Evolutionary conservation across 2,329 filamentous ascomycete species (phyloP).

Genomic region (Xylariaceae sp.): DNA sequence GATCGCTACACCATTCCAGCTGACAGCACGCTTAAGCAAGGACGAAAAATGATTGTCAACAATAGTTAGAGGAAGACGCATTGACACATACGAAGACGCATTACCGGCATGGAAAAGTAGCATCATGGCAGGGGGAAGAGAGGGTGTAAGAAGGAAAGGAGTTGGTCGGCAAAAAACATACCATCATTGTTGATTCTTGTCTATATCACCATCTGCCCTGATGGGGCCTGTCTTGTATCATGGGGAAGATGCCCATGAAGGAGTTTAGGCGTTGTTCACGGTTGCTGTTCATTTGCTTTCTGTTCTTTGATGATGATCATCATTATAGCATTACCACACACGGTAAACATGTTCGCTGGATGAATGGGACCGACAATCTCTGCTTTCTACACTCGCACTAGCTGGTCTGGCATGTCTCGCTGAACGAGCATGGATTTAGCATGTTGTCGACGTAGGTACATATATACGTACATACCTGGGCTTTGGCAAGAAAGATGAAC

Average conservation of each 20-base stretch:
- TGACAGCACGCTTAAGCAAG: constrained; percentile 5
- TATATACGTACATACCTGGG: constrained; percentile 10
- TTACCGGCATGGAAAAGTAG: constrained; percentile 30
- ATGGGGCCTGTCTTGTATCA: constrained; percentile 20
- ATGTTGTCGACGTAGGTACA: constrained; percentile 5
- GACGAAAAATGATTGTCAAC: constrained; percentile 19
- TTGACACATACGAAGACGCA: constrained; percentile 30
- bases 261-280: constrained; percentile 18
- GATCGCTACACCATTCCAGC: constrained; percentile 14
- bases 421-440: background rate
- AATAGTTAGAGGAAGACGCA: constrained; percentile 22
- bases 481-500: background rate
- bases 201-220: constrained; percentile 30
- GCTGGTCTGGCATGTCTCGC: constrained; percentile 1
- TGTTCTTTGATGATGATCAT: background rate
- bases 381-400: constrained; percentile 11
- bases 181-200: constrained; percentile 28
- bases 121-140: constrained; percentile 25
- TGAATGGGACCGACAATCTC: constrained; percentile 7
- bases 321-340: constrained; percentile 14
- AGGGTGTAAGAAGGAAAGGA: constrained; percentile 30
- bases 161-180: constrained; percentile 34
- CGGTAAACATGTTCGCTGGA: background rate
- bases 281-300: constrained; percentile 1
- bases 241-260: constrained; percentile 11